Evolutionary conservation across 2,329 filamentous ascomycete species (phyloP).

Genomic region (Triangularia verruculosa): DNA sequence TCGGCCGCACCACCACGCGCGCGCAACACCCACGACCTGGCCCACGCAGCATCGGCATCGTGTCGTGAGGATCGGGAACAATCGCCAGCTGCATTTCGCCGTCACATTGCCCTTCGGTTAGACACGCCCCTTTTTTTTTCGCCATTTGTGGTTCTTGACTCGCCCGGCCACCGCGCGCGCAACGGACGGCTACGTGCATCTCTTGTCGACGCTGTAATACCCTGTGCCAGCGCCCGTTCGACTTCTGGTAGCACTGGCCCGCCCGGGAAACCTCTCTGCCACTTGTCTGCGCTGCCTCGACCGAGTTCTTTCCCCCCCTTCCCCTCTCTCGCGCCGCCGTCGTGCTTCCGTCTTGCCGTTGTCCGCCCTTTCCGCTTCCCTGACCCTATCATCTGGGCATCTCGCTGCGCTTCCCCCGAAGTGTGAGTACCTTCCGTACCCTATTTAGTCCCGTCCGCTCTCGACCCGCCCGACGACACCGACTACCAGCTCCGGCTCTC

Average conservation of each 20-base stretch:
- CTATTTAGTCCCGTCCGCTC: slow-evolving; percentile 22
- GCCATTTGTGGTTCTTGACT: neutral
- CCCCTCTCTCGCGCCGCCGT: slow-evolving; percentile 5
- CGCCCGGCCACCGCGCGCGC: neutral
- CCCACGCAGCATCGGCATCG: slow-evolving; percentile 11
- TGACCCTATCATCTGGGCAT: slow-evolving; percentile 1
- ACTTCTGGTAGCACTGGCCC: slow-evolving; percentile 10
- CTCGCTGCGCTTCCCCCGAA: slow-evolving; percentile 10
- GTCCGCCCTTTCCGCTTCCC: slow-evolving; percentile 1
- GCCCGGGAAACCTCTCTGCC: slow-evolving; percentile 1
- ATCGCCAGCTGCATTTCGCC: slow-evolving; percentile 23
- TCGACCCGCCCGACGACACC: slow-evolving; percentile 19
- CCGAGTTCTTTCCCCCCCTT: neutral
- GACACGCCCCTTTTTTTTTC: slow-evolving; percentile 14
- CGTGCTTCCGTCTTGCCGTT: slow-evolving; percentile 9
- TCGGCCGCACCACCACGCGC: slow-evolving; percentile 3
- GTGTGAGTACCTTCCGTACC: slow-evolving; percentile 12
- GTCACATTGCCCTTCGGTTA: slow-evolving; percentile 24
- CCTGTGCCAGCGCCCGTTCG: slow-evolving; percentile 24
- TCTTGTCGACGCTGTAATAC: slow-evolving; percentile 30
- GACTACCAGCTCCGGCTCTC: slow-evolving; percentile 22
- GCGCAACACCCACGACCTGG: slow-evolving; percentile 1
- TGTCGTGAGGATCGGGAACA: slow-evolving; percentile 14
- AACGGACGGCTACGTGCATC: slow-evolving; percentile 30
- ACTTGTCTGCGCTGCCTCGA: neutral